phyloP scores from a whole-genome alignment of 164 flowering plant species.

The Nelumbo lutea region DNA sequence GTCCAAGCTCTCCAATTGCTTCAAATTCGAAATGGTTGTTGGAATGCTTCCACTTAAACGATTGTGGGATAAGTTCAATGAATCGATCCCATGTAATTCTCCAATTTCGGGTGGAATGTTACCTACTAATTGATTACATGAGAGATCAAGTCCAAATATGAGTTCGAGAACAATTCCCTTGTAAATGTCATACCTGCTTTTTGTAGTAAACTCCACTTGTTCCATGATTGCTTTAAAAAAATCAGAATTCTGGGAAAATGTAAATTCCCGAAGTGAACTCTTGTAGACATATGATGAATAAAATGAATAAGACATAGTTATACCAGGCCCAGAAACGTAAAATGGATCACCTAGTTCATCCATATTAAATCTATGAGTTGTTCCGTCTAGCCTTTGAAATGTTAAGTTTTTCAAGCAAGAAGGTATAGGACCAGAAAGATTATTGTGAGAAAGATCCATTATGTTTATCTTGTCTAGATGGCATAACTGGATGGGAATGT shows the following conservation, averaged over 20 bases:
- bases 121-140: no score
- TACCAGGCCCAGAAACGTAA: no score
- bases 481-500: neutral
- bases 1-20: slow-evolving; percentile 2
- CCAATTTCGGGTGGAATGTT: no score
- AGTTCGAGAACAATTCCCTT: neutral
- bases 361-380: no score
- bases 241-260: no score
- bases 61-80: slow-evolving; percentile 11
- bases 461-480: neutral
- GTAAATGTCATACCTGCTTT: neutral
- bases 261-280: no score
- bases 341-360: no score
- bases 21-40: neutral
- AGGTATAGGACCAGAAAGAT: neutral
- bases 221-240: neutral
- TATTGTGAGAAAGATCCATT: neutral
- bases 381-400: neutral
- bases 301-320: no score
- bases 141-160: neutral
- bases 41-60: slow-evolving; percentile 1
- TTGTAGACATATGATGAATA: no score
- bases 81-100: neutral
- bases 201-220: neutral
- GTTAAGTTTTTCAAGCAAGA: neutral